Conservation (phyloP, 768 basidiomycete species). For the Amyloporia xantha region DNA sequence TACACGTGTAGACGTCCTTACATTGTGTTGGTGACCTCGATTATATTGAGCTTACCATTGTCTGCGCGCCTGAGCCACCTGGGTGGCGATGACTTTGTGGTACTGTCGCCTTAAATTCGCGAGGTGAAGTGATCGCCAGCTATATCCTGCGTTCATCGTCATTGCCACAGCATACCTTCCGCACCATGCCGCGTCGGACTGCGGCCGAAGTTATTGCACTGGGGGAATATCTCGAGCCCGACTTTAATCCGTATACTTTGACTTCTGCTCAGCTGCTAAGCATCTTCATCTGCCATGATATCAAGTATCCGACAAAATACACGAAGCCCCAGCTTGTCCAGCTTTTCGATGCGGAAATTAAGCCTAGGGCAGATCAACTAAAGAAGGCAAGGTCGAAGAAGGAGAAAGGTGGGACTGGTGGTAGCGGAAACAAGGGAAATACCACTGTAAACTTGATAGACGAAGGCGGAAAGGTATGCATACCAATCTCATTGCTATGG, state of each 20-base stretch:
- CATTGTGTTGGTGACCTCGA: too few species aligned
- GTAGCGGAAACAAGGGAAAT: conserved; percentile 79
- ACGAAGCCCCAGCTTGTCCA: conserved; percentile 73
- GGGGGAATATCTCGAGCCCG: conserved; percentile 74
- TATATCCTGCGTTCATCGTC: conserved; percentile 11
- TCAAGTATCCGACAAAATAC: conserved; percentile 67
- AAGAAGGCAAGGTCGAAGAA: conserved; percentile 59
- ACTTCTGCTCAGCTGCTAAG: conserved; percentile 81
- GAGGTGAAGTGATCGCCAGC: conserved; percentile 19
- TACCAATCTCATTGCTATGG: conserved; percentile 5
- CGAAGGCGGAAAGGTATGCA: conserved; percentile 37
- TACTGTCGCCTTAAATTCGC: too few species aligned
- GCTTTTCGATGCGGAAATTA: conserved; percentile 74
- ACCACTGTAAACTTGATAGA: conserved; percentile 64
- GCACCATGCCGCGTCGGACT: conserved; percentile 69
- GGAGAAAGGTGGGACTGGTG: conserved; percentile 67
- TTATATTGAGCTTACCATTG: too few species aligned
- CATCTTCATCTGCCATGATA: conserved; percentile 68
- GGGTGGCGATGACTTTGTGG: too few species aligned
- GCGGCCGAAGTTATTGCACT: conserved; percentile 65
- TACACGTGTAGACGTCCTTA: too few species aligned
- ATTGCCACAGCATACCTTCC: conserved; percentile 10
- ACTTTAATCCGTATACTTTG: conserved; percentile 66
- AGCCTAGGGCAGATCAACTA: conserved; percentile 47
- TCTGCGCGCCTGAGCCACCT: too few species aligned